Percentiles rank a stretch among this genome's conserved stretches.
phyloP scores from a whole-genome alignment of 805 yeast genomes.

The Nadsonia fulvescens region DNA sequence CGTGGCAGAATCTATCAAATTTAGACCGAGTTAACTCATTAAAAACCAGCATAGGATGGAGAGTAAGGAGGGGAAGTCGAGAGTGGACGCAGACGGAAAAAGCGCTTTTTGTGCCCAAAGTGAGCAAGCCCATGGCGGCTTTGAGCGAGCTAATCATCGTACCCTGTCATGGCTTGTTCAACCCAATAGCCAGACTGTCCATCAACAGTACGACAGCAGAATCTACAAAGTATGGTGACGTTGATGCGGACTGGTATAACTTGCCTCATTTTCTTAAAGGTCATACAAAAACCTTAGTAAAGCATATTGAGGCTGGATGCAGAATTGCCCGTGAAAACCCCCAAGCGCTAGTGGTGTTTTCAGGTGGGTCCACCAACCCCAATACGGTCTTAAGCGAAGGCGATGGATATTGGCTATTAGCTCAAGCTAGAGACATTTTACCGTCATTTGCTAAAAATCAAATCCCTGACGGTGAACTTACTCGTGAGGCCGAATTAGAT shows the following conservation, averaged over 20 bases:
- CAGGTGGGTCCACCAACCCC: conserved; percentile 4
- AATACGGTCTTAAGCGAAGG: conserved; percentile 3
- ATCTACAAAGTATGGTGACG: conserved; percentile 3
- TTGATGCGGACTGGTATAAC: conserved; percentile 3
- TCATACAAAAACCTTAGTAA: conserved; percentile 2
- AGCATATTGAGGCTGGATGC: conserved; percentile 1
- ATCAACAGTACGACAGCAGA: no score
- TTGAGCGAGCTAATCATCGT: conserved; percentile 4
- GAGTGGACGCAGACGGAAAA: no score
- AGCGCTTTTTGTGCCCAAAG: no score
- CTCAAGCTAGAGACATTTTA: conserved; percentile 1
- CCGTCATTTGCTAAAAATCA: no score
- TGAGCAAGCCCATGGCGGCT: no score
- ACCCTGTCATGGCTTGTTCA: conserved; percentile 4
- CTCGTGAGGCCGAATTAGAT: no score
- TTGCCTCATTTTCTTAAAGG: conserved; percentile 3
- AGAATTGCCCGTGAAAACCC: conserved; percentile 2
- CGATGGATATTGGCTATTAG: conserved; percentile 2
- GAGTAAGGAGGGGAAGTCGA: no score
- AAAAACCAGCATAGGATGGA: no score
- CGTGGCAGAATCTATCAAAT: no score
- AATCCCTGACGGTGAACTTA: no score
- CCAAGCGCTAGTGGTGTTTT: conserved; percentile 1
- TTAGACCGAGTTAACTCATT: no score
- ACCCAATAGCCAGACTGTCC: no score